A percentile compares a stretch with the other conserved stretches of the same genome.
phyloP scores from a whole-genome alignment of 306 rosid genomes.

The Purshia tridentata region DNA sequence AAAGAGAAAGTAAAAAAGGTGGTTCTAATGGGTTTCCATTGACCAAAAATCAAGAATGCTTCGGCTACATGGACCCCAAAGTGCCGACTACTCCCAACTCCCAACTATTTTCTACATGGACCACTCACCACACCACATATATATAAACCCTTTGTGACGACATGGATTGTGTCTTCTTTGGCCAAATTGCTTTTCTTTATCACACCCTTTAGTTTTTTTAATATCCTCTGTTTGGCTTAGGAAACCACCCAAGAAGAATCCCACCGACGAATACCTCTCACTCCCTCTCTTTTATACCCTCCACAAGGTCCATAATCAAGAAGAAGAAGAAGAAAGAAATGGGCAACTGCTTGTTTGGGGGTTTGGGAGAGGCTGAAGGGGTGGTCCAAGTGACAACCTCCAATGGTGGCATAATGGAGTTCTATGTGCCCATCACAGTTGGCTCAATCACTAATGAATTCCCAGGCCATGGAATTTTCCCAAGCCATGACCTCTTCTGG shows the following conservation, averaged over 20 bases:
- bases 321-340: conserved; percentile 13
- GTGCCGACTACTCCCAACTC: neutral
- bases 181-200: conserved; percentile 15
- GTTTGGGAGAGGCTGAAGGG: conserved; percentile 38
- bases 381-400: conserved; percentile 61
- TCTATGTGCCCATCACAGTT: conserved; percentile 53
- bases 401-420: conserved; percentile 87
- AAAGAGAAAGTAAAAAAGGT: conserved; percentile 32
- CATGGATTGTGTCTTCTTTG: neutral
- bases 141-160: conserved; percentile 7
- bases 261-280: conserved; percentile 36
- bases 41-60: conserved; percentile 21
- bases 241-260: conserved; percentile 40
- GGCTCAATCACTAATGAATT: conserved; percentile 63
- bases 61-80: conserved; percentile 25
- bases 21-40: conserved; percentile 2
- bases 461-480: conserved; percentile 68
- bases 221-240: conserved; percentile 1
- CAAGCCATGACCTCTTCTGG: conserved; percentile 75
- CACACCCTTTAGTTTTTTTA: neutral
- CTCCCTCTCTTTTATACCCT: conserved; percentile 8
- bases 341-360: conserved; percentile 75
- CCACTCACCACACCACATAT: neutral
- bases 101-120: conserved; percentile 5
- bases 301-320: neutral